phyloP scores from a whole-genome alignment of 83 land plant genomes.

The Larix sibirica region DNA sequence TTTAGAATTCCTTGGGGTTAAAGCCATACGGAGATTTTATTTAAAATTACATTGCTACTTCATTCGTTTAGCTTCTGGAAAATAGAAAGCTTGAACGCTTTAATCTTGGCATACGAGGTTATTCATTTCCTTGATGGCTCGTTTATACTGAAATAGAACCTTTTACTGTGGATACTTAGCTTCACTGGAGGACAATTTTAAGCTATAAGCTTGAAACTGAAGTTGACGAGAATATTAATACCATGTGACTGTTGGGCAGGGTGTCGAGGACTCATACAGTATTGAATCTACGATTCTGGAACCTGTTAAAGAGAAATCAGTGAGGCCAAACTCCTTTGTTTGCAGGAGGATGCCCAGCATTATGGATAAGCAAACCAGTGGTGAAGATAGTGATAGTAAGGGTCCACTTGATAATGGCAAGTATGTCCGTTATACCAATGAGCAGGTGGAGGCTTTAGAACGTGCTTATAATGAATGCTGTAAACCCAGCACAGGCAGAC shows the following conservation, averaged over 20 bases:
- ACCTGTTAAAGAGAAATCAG: neutral
- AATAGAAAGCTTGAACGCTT: neutral
- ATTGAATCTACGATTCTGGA: neutral
- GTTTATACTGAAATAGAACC: neutral
- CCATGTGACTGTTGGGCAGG: neutral
- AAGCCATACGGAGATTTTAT: neutral
- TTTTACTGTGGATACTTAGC: neutral
- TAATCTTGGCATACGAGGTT: neutral
- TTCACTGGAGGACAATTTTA: neutral
- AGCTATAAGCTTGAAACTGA: conserved; percentile 4
- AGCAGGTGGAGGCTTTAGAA: conserved; percentile 97
- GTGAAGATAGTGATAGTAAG: conserved; percentile 17
- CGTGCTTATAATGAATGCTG: conserved; percentile 90
- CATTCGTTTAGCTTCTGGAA: neutral
- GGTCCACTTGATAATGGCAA: conserved; percentile 41
- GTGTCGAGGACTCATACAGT: neutral
- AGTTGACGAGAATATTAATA: neutral
- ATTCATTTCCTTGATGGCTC: conserved; percentile 1
- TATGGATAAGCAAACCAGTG: conserved; percentile 7
- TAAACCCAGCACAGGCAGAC: conserved; percentile 85
- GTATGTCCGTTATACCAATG: conserved; percentile 88
- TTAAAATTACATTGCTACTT: neutral
- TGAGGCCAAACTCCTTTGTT: neutral
- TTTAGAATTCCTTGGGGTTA: neutral
- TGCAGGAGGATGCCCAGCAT: conserved; percentile 19